These are phyloP conservation scores for Fusarium sp. DNA, from an alignment of 2,329 filamentous ascomycete genomes.

Conservation along the genomic window DNA sequence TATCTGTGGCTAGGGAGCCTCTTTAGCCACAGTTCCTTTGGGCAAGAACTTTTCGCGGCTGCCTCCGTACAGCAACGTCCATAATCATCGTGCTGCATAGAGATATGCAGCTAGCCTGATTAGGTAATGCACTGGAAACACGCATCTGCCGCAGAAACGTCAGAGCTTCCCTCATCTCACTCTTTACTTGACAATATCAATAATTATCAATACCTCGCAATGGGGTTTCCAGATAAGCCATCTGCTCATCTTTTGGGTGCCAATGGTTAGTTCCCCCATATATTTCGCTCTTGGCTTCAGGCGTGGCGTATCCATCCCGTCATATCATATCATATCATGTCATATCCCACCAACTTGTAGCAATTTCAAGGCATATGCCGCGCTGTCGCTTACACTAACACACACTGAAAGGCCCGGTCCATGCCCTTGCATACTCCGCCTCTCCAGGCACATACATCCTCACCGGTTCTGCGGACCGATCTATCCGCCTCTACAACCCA, in stretches of 20 bases:
- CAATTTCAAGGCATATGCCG: constrained; percentile 11
- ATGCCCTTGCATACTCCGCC: constrained; percentile 77
- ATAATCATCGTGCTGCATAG: not conserved
- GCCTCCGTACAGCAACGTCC: not conserved
- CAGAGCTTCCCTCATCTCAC: constrained; percentile 16
- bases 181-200: not conserved
- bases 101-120: constrained; percentile 15
- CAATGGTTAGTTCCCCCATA: constrained; percentile 57
- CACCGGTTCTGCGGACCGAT: constrained; percentile 85
- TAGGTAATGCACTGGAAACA: constrained; percentile 24
- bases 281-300: constrained; percentile 18
- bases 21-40: no score
- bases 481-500: constrained; percentile 87
- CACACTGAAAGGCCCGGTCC: constrained; percentile 67
- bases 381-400: constrained; percentile 34
- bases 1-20: no score
- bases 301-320: constrained; percentile 20
- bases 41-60: no score
- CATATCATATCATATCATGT: not conserved
- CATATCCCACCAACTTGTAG: not conserved
- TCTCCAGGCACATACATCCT: constrained; percentile 81
- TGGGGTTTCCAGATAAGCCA: constrained; percentile 60
- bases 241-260: constrained; percentile 66
- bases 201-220: constrained; percentile 34
- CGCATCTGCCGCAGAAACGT: constrained; percentile 23